phyloP scores from a whole-genome alignment of 176 grass and related monocot species.

The Calamus simplicifolius region DNA sequence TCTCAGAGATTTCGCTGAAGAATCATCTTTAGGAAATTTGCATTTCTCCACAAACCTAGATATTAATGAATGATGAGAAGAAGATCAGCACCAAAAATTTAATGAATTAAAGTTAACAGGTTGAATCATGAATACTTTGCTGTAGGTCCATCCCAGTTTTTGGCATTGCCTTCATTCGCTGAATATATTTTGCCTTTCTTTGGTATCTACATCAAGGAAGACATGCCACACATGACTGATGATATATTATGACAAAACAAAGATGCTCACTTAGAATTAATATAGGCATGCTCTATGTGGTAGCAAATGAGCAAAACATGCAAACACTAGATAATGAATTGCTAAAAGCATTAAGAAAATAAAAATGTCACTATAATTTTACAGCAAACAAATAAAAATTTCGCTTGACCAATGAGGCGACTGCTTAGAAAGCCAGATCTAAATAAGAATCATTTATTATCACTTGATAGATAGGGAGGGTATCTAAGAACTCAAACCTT shows the following conservation, averaged over 20 bases:
- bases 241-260: neutral
- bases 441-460: too few relatives aligned
- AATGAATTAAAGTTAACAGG: neutral
- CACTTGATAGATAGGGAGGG: too few relatives aligned
- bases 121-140: constrained; percentile 47
- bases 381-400: too few relatives aligned
- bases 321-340: too few relatives aligned
- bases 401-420: too few relatives aligned
- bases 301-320: too few relatives aligned
- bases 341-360: too few relatives aligned
- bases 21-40: constrained; percentile 75
- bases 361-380: too few relatives aligned
- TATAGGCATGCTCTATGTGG: too few relatives aligned
- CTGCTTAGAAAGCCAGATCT: too few relatives aligned
- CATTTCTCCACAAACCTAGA: constrained; percentile 85
- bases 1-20: constrained; percentile 81
- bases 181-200: constrained; percentile 92
- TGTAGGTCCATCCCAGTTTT: constrained; percentile 80
- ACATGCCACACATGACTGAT: neutral
- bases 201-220: constrained; percentile 49
- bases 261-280: neutral
- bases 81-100: constrained; percentile 15
- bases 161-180: constrained; percentile 92
- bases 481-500: constrained; percentile 34
- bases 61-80: constrained; percentile 13